phyloP scores from a whole-genome alignment of 2,329 filamentous ascomycete species.

The Xylariales sp. region DNA sequence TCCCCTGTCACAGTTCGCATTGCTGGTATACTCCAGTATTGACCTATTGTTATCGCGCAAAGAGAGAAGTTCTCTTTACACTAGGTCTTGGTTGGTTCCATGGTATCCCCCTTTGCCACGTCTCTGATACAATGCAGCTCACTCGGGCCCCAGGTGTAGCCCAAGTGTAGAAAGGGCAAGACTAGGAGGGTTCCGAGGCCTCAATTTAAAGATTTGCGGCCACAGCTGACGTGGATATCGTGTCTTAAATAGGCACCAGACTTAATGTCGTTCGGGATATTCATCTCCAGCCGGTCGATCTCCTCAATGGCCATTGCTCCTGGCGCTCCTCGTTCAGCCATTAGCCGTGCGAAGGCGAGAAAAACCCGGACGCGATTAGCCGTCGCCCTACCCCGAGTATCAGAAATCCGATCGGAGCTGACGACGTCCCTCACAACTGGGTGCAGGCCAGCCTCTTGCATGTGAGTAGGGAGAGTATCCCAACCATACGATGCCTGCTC shows the following conservation, averaged over 20 bases:
- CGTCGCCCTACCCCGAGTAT: conserved; percentile 22
- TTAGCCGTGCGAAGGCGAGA: conserved; percentile 30
- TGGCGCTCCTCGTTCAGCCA: conserved; percentile 11
- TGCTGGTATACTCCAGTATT: no score
- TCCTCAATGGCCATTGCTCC: conserved; percentile 18
- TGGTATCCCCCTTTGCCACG: no score
- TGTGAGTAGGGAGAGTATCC: conserved; percentile 26
- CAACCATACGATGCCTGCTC: conserved; percentile 33
- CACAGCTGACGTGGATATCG: conserved; percentile 22
- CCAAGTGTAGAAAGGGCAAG: no score
- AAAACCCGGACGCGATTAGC: background rate
- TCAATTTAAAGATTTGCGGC: conserved; percentile 7
- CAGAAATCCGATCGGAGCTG: conserved; percentile 31
- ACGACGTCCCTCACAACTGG: conserved; percentile 12
- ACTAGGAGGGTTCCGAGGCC: no score
- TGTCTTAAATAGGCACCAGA: conserved; percentile 28
- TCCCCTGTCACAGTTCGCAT: no score
- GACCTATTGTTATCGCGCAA: no score
- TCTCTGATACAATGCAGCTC: no score
- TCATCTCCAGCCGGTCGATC: conserved; percentile 22
- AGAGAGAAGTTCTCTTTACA: no score
- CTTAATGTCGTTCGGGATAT: conserved; percentile 25
- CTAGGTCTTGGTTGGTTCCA: no score
- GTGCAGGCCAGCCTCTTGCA: conserved; percentile 24
- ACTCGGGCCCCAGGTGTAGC: no score